Evolutionary conservation across 306 rosid genomes (phyloP), one percentile per base, ranked within the genome.

Genomic region (Pyrus communis): DNA sequence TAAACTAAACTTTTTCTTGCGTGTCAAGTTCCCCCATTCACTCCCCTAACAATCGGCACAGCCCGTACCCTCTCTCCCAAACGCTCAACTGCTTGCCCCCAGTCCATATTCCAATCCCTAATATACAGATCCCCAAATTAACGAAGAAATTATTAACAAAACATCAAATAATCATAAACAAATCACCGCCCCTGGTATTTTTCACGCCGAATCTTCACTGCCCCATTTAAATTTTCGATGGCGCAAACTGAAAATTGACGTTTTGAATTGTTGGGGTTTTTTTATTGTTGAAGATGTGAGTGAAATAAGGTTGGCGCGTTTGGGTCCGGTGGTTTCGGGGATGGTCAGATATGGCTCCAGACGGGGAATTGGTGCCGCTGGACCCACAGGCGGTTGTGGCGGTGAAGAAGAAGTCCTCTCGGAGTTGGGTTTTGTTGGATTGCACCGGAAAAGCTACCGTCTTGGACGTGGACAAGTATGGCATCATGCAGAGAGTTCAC

Each of bases 401-500:
- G 9, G 61, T 43, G 79, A 95, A 95, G 90, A 95, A 95, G 96
- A 92, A 92, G 71, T 57, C 89, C 73, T 80, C 95, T 3, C 76
- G 97, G 87, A 95, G 93, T 77, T 95, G 98, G 98, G 90, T 89
- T 45, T 30, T 89, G 55, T 40, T 95, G 76, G 96, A 90, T 73
- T 63, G 74, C 5, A 49, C 79, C 0, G 98, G 98, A 18, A 83
- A 90, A 46, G 91, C 92, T 25, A 80, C 91, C 5, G 67, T 89
- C 70, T 86, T 95, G 35, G 98, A 95, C 23, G 88, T 85, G 51
- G 98, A 95, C 83, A 95, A 95, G 79, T 86, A 95, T 64, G 96
- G 90, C 11, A 89, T 95, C 79, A 95, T 90, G 98, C 92, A 92
- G 68, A 67, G 97, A 54, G 96, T 88, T 40, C 85, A 95, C 77